Evolutionary conservation across 164 flowering plant species (phyloP).

Genomic region (Amborella trichopoda): DNA sequence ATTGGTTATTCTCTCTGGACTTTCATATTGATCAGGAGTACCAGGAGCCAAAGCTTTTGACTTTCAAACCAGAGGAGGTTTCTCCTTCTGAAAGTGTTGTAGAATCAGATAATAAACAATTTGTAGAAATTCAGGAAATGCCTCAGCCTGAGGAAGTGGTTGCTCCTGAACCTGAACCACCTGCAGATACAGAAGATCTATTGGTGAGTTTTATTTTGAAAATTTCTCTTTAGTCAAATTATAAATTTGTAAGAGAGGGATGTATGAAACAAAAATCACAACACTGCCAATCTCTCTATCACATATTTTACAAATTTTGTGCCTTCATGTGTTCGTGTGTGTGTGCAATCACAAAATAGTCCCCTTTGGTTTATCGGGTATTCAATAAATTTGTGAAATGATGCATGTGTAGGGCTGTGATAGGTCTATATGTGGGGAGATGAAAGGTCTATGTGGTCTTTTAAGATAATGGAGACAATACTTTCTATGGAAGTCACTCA

Average conservation of each 20-base stretch:
- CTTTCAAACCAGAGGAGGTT: constrained; percentile 32
- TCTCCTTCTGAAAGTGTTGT: constrained; percentile 22
- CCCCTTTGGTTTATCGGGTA: too few relatives aligned
- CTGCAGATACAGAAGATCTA: constrained; percentile 43
- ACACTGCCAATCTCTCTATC: too few relatives aligned
- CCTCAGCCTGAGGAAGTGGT: constrained; percentile 25
- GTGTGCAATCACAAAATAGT: too few relatives aligned
- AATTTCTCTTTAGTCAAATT: too few relatives aligned
- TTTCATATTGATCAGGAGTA: constrained; percentile 35
- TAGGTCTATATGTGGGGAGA: too few relatives aligned
- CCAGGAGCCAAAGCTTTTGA: constrained; percentile 22
- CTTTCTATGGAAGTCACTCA: not conserved
- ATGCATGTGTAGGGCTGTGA: too few relatives aligned
- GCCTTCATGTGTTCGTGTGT: not conserved
- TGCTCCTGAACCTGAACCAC: constrained; percentile 31
- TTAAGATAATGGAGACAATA: too few relatives aligned
- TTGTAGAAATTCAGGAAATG: constrained; percentile 34
- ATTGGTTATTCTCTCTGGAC: too few relatives aligned
- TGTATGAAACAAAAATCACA: too few relatives aligned
- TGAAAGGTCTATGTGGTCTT: not conserved
- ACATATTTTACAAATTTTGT: not conserved
- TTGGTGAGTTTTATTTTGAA: constrained; percentile 32
- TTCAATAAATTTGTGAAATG: too few relatives aligned
- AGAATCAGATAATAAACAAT: constrained; percentile 21
- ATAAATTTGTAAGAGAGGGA: too few relatives aligned